Percentiles rank a stretch among this genome's conserved stretches.
These are phyloP conservation scores for Eucalyptus virginea DNA, from an alignment of 345 rosid species.

Conservation along the genomic window DNA sequence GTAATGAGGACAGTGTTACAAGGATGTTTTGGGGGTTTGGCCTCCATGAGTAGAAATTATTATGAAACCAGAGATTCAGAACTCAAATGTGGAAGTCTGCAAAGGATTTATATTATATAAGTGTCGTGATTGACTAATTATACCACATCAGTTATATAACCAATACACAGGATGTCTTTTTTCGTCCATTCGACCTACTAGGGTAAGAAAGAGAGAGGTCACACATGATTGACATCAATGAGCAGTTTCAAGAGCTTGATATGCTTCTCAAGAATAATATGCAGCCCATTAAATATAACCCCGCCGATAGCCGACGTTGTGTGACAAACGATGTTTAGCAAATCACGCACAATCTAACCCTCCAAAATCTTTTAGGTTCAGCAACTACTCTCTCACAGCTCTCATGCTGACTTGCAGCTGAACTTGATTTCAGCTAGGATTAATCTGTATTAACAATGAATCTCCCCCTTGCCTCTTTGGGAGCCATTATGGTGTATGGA, in stretches of 20 bases:
- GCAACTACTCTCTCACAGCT: background rate
- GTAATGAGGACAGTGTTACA: background rate
- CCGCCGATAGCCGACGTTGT: background rate
- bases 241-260: background rate
- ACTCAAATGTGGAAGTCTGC: background rate
- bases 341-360: background rate
- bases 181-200: background rate
- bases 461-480: background rate
- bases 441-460: background rate
- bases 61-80: background rate
- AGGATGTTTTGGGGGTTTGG: background rate
- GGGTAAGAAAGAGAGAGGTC: background rate
- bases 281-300: background rate
- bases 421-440: background rate
- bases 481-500: background rate
- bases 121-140: fast-evolving
- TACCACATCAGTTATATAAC: fast-evolving
- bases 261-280: background rate
- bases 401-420: background rate
- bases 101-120: background rate
- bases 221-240: background rate
- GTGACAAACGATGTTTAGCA: background rate
- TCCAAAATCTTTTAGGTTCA: background rate
- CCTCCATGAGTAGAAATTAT: background rate
- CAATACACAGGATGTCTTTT: background rate